A percentile compares a stretch with the other conserved stretches of the same genome.
Evolutionary conservation across 2,329 filamentous ascomycete genomes (phyloP).

Genomic region (Rutstroemia sydowiana): DNA sequence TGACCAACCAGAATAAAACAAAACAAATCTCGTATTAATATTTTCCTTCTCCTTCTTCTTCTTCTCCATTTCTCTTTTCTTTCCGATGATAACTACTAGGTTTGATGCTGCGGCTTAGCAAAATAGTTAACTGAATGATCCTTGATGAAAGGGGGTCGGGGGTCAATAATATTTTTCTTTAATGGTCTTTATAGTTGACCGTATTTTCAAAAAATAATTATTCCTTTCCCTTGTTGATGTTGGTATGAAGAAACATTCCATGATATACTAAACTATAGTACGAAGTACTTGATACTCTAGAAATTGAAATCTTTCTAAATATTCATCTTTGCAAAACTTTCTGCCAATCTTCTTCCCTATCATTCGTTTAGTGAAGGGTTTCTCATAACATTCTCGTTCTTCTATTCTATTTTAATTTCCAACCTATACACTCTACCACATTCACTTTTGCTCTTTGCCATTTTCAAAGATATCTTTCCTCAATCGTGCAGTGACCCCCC

Average conservation of each 20-base stretch:
- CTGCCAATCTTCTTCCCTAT: slow-evolving; percentile 33
- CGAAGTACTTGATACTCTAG: no score
- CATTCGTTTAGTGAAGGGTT: slow-evolving; percentile 42
- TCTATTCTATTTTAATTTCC: background rate
- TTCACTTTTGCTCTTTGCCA: slow-evolving; percentile 1
- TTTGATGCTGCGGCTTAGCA: background rate
- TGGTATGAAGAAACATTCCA: slow-evolving; percentile 10
- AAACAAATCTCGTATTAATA: no score
- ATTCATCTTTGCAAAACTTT: background rate
- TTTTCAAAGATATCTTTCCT: no score
- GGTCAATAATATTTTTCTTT: slow-evolving; percentile 4
- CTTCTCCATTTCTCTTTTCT: background rate
- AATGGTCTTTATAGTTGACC: slow-evolving; percentile 11
- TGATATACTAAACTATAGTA: no score
- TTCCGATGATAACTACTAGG: no score
- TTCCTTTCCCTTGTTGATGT: background rate
- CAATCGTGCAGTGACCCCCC: no score
- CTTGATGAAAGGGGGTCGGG: slow-evolving; percentile 2
- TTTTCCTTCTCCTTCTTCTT: no score
- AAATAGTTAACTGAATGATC: background rate
- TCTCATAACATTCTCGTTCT: background rate
- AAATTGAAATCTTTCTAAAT: background rate
- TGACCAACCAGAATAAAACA: no score
- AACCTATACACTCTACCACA: background rate
- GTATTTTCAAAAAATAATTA: background rate